Conservation (phyloP, 1,139 yeast species). For the Candida tropicalis region DNA sequence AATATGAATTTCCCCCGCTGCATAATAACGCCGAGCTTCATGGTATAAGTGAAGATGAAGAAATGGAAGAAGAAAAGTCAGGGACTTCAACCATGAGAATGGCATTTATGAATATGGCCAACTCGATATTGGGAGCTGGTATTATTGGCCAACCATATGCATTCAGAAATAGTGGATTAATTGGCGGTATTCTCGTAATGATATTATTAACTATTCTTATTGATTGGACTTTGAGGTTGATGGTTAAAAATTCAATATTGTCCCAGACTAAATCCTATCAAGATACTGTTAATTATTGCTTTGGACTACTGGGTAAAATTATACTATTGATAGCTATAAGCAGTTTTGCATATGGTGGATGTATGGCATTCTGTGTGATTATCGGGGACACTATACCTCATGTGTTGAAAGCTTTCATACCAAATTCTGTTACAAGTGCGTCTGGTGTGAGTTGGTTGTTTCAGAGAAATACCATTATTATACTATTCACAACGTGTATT, state of each 20-base stretch:
- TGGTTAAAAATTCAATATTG: slow-evolving; percentile 80
- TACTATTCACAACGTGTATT: slow-evolving; percentile 67
- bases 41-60: slow-evolving; percentile 4
- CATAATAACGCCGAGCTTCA: slow-evolving; percentile 10
- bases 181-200: slow-evolving; percentile 71
- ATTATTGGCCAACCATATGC: slow-evolving; percentile 95
- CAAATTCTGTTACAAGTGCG: slow-evolving; percentile 41
- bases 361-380: slow-evolving; percentile 91
- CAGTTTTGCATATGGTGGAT: slow-evolving; percentile 91
- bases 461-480: slow-evolving; percentile 66
- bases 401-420: slow-evolving; percentile 71
- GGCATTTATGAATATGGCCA: slow-evolving; percentile 98
- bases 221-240: slow-evolving; percentile 83
- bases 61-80: slow-evolving; percentile 15
- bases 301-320: slow-evolving; percentile 72
- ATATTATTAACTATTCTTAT: slow-evolving; percentile 65
- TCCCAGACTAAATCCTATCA: slow-evolving; percentile 81
- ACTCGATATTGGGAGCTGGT: slow-evolving; percentile 91
- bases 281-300: slow-evolving; percentile 80
- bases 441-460: slow-evolving; percentile 54
- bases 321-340: slow-evolving; percentile 76
- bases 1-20: slow-evolving; percentile 14
- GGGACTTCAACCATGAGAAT: slow-evolving; percentile 62
- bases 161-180: slow-evolving; percentile 73
- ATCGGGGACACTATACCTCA: slow-evolving; percentile 96